These are phyloP conservation scores for Geotrichum bryndzae DNA, from an alignment of 1,139 yeast species.

Conservation along the genomic window DNA sequence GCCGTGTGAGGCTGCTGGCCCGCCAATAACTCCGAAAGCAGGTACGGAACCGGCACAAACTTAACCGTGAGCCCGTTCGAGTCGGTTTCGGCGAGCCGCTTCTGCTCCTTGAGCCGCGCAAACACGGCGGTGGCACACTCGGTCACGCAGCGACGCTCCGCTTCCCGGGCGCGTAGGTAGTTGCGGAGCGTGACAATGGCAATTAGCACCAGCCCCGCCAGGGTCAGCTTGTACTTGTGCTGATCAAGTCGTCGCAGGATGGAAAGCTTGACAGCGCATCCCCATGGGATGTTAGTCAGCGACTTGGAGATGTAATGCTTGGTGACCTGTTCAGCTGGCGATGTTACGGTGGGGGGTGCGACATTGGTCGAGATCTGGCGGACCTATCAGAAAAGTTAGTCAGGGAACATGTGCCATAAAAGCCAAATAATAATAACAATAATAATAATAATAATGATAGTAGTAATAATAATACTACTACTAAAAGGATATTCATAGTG, in stretches of 20 bases:
- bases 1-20: constrained; percentile 39
- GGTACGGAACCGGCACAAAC: constrained; percentile 66
- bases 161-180: not conserved
- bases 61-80: constrained; percentile 38
- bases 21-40: constrained; percentile 54
- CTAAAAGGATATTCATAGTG: not conserved
- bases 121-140: constrained; percentile 33
- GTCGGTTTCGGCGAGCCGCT: constrained; percentile 32
- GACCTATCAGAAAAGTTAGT: constrained; percentile 3
- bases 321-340: constrained; percentile 1
- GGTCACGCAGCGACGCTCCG: constrained; percentile 18
- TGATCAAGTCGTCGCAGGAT: constrained; percentile 19
- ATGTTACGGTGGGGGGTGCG: not conserved
- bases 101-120: constrained; percentile 35
- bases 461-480: not conserved
- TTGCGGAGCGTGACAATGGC: not conserved
- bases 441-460: not conserved
- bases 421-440: not conserved
- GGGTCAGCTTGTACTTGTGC: constrained; percentile 10
- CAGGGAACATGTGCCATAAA: not conserved
- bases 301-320: constrained; percentile 34
- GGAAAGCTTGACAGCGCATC: constrained; percentile 25
- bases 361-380: not conserved
- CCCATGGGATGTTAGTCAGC: constrained; percentile 33
- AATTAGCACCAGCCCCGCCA: not conserved